These are phyloP conservation scores for Craterostigma plantagineum DNA, from an alignment of 257 asterid genomes.

Conservation along the genomic window DNA sequence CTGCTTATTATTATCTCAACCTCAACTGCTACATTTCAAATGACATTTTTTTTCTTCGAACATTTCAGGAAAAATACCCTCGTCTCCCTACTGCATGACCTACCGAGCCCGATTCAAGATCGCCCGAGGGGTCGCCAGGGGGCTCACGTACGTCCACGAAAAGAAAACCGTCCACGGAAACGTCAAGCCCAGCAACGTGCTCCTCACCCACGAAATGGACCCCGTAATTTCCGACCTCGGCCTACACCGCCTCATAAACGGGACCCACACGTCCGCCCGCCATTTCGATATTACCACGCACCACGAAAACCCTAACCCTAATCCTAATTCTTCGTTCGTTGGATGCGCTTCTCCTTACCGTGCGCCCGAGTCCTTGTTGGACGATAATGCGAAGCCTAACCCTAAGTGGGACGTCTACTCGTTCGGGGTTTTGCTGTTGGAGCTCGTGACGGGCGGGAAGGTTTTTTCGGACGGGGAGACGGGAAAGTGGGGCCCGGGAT, in stretches of 20 bases:
- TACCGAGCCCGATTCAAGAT: slow-evolving; percentile 45
- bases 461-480: slow-evolving; percentile 64
- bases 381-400: slow-evolving; percentile 46
- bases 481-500: slow-evolving; percentile 34
- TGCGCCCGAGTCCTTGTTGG: slow-evolving; percentile 88
- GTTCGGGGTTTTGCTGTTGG: slow-evolving; percentile 64
- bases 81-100: slow-evolving; percentile 66
- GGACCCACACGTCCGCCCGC: slow-evolving; percentile 27
- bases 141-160: slow-evolving; percentile 64
- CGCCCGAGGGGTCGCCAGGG: slow-evolving; percentile 77
- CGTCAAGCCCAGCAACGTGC: slow-evolving; percentile 86
- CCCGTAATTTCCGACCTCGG: slow-evolving; percentile 71
- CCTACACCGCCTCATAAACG: slow-evolving; percentile 41
- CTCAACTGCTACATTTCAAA: too few relatives aligned
- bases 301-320: neutral
- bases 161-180: slow-evolving; percentile 89
- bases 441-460: slow-evolving; percentile 62
- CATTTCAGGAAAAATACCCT: slow-evolving; percentile 53
- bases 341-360: slow-evolving; percentile 77
- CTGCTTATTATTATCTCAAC: too few relatives aligned
- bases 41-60: neutral
- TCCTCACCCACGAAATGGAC: slow-evolving; percentile 65
- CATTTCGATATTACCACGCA: too few relatives aligned
- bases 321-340: slow-evolving; percentile 12
- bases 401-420: slow-evolving; percentile 93